phyloP scores from a whole-genome alignment of 2,329 filamentous ascomycete species.

The Sclerotinia nivalis region DNA sequence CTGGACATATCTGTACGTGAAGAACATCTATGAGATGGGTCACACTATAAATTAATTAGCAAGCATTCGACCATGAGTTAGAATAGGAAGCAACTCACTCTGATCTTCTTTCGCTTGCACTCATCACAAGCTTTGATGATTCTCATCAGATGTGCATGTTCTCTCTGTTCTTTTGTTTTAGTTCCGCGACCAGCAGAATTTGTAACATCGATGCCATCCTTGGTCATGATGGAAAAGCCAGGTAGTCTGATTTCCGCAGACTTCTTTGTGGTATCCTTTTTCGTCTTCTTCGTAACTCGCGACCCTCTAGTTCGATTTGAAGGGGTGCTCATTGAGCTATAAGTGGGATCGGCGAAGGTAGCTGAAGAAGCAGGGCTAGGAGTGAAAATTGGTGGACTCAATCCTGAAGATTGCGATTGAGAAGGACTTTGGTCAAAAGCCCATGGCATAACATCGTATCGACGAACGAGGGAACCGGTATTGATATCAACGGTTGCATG shows the following conservation, averaged over 20 bases:
- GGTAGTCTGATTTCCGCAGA: constrained; percentile 46
- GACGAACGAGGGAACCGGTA: constrained; percentile 57
- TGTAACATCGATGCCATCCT: constrained; percentile 63
- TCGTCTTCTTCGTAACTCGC: constrained; percentile 36
- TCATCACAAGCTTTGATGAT: constrained; percentile 67
- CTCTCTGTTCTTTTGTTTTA: constrained; percentile 68
- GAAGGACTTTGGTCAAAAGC: constrained; percentile 43
- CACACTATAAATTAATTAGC: constrained; percentile 34
- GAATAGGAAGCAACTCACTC: constrained; percentile 38
- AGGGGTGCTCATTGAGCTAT: constrained; percentile 36
- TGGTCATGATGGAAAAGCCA: constrained; percentile 68
- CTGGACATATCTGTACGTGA: constrained; percentile 34
- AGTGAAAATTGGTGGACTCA: constrained; percentile 47
- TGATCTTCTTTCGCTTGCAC: constrained; percentile 63
- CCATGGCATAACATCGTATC: constrained; percentile 43
- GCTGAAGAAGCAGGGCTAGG: constrained; percentile 48
- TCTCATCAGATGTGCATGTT: constrained; percentile 66
- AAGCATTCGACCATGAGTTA: neutral
- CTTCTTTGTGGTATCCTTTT: constrained; percentile 37
- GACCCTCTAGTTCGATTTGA: constrained; percentile 25
- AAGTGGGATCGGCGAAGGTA: constrained; percentile 42
- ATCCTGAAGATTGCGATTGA: constrained; percentile 55
- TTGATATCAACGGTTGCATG: constrained; percentile 58
- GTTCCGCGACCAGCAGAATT: constrained; percentile 61
- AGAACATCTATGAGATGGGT: constrained; percentile 37